A percentile compares a stretch with the other conserved stretches of the same genome.
Evolutionary conservation across 2,329 filamentous ascomycete species (phyloP).

Genomic region (Chrysoporthe deuterocubensis): DNA sequence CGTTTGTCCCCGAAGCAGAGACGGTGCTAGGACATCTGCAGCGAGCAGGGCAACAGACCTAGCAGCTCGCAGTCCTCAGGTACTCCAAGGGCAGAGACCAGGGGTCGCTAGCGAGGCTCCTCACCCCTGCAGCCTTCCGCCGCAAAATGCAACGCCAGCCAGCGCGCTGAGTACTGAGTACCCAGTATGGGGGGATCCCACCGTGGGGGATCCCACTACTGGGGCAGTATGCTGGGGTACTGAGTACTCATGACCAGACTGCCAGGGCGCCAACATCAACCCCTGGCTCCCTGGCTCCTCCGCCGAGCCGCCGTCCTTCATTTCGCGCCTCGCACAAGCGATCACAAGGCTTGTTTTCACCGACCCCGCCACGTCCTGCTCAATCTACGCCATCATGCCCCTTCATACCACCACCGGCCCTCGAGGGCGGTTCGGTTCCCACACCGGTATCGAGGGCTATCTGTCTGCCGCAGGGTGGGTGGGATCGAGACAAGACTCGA

Average conservation of each 20-base stretch:
- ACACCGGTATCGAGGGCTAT: not conserved
- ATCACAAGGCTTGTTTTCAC: conserved; percentile 5
- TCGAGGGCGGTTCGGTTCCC: not conserved
- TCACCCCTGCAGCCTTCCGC: no score
- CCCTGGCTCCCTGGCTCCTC: not conserved
- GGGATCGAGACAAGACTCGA: not conserved
- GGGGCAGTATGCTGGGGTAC: no score
- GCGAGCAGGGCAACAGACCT: no score
- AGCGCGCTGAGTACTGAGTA: no score
- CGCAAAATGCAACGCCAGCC: no score
- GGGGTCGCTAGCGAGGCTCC: no score
- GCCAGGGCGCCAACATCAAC: not conserved
- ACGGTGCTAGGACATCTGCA: no score
- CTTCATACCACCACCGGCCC: not conserved
- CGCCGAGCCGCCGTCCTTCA: conserved; percentile 4
- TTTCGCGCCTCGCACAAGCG: conserved; percentile 12
- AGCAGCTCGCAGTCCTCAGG: no score
- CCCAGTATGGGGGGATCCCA: no score
- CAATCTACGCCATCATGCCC: not conserved
- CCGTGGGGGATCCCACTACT: not conserved
- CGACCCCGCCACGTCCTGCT: not conserved
- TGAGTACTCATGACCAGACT: not conserved
- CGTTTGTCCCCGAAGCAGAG: not conserved
- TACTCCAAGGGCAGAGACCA: no score
- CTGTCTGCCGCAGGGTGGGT: not conserved